Base-by-base conservation (phyloP, 2,329 filamentous ascomycete species). In the Colletotrichum somersetense region DNA sequence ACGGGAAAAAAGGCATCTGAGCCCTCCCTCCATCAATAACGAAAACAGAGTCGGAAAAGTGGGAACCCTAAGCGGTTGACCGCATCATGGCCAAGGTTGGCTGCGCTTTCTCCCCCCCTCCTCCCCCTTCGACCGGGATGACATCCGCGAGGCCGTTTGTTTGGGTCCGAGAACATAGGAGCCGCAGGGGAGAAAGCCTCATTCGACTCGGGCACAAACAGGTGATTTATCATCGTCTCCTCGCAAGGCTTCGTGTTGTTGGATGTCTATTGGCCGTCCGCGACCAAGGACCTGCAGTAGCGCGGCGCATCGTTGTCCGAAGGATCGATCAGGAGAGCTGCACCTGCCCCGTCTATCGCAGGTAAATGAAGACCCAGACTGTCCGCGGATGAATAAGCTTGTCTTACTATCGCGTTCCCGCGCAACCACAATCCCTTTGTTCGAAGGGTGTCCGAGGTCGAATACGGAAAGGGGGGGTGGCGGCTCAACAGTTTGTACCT, bases 251-350 rank as follows among this genome's bases (percentile, higher is more conserved):
- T 30, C 30, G 30, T 30, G 6, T 18, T 16, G 14, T 33, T 62
- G 33, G 44, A 11, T 23, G 44, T 11, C 42, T 56, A 8, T 7
- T n/a, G 18, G 59, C 55, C 35, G n/a, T 23, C 38, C 18, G 42
- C n/a, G 14, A 44, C 53, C 53, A 42, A 40, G 42, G 56, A 61
- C 30, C 57, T 58, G 56, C 59, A 66, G 59, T 69, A 72, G 69
- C 40, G 66, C 30, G 66, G 66, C 44, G 58, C 66, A 63, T 67
- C 53, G 59, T 55, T 69, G 46, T 26, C 53, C 48, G 65, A 64
- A 69, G 38, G 30, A n/a, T 26, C 57, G 42, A 20, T 48, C 23
- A 61, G 55, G 52, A 23, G 26, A 10, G 30, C 33, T 50, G 56
- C 23, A 14, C 30, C 8, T 20, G 40, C 35, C 14, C 44, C 18